Base-by-base conservation (phyloP, 2,329 filamentous ascomycete species). In the Byssoonygena ceratinophila region DNA sequence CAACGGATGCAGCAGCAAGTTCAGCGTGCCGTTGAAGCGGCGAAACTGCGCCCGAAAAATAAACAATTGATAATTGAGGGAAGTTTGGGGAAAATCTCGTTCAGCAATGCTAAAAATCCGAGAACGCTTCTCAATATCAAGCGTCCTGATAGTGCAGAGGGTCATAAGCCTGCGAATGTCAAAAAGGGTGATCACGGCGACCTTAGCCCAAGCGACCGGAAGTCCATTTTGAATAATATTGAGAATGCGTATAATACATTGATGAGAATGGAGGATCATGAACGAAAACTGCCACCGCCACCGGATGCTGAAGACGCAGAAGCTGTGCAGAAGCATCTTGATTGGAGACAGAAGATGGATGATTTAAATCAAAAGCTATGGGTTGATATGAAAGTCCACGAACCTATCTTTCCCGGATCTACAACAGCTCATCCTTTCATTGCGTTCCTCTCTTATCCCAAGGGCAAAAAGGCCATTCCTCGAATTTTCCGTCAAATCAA, bases 1-100 rank as follows among this genome's bases (percentile, higher is more conserved):
- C 92, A 97, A 67, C 84, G 92, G 52, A 98, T 98, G 92, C 91
- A 98, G 69, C 92, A 98, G 69, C 92, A 98, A 69, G 94, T 98
- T 11, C 91, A 96, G 67, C 83, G 92, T 53, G 92, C 92, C 22
- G 92, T 98, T 0, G 92, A 98, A 65, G 92, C 92, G 0, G 92
- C 92, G 49, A 98, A 97, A 74, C 87, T 89, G 55, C 91, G 94
- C 69, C 92, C 92, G 11, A 98, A 98, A 76, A 96, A 94, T 65
- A 94, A 94, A 64, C 90, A 96, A 67, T 77, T 98, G 7, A 90
- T 97, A 18, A 91, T 98, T 54, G 91, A 96, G 65, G 92, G 92
- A 23, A 96, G 89, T 64, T 73, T 98, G 46, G 92, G 92, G 59
- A 98, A 97, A 74, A 98, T 98, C 54, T 94, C 91, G 0, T 98